Percentiles rank a stretch among this genome's conserved stretches.
Conservation (phyloP, 345 rosid genomes). For the Lumnitzera racemosa region DNA sequence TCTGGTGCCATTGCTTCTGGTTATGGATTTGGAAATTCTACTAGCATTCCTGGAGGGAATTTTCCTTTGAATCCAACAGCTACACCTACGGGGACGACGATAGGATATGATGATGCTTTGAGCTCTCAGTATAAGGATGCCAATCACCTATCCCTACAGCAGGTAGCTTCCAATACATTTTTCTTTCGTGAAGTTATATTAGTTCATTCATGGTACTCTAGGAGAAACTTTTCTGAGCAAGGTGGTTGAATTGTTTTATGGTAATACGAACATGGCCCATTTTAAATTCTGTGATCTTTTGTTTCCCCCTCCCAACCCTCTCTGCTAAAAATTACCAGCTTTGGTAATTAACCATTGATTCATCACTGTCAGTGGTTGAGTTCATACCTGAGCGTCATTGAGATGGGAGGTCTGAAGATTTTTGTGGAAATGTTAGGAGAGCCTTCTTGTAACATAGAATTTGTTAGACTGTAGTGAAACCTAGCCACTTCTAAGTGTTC, state of each 20-base stretch:
- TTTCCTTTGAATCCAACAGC: slow-evolving; percentile 60
- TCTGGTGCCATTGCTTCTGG: slow-evolving; percentile 77
- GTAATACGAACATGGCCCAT: too few relatives aligned
- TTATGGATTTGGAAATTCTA: slow-evolving; percentile 78
- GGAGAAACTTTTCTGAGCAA: neutral
- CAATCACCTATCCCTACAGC: slow-evolving; percentile 72
- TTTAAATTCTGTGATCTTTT: neutral
- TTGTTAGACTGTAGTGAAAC: too few relatives aligned
- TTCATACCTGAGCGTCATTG: too few relatives aligned
- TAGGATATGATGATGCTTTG: slow-evolving; percentile 67
- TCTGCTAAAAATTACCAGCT: too few relatives aligned
- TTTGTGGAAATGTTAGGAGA: too few relatives aligned
- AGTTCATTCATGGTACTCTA: neutral
- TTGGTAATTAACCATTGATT: neutral
- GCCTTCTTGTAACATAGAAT: too few relatives aligned
- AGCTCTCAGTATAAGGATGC: slow-evolving; percentile 85
- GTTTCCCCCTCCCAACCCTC: too few relatives aligned
- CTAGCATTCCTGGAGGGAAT: slow-evolving; percentile 61
- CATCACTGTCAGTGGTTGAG: too few relatives aligned
- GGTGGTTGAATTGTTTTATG: too few relatives aligned
- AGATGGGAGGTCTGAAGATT: too few relatives aligned
- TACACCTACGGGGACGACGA: slow-evolving; percentile 51
- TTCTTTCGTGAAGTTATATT: neutral
- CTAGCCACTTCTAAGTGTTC: too few relatives aligned
- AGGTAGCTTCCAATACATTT: slow-evolving; percentile 16